Percentiles rank a stretch among this genome's conserved stretches.
Conservation (phyloP, 208 protist genomes). For the Wallacemonas sp. region DNA sequence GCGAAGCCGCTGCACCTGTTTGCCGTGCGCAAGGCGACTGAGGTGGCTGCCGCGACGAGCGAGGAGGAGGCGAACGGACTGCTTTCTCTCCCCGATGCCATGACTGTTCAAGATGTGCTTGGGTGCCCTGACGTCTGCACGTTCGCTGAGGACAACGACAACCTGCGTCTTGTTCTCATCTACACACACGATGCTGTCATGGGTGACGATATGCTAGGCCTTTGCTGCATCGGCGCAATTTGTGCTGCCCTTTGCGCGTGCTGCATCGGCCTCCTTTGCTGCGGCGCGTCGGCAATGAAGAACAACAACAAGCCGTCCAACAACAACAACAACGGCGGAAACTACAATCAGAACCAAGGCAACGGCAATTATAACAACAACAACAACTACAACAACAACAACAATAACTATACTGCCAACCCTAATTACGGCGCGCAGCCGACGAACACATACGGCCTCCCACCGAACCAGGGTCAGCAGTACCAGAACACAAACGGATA, state of each 20-base stretch:
- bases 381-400: neutral
- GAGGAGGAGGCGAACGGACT: constrained; percentile 9
- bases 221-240: neutral
- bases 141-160: neutral
- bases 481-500: too few relatives aligned
- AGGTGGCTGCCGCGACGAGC: neutral
- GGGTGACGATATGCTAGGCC: constrained; percentile 2
- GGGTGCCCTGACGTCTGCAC: neutral
- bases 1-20: constrained; percentile 9
- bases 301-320: neutral
- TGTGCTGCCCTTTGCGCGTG: neutral
- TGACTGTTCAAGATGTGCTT: neutral
- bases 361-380: constrained; percentile 1
- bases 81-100: neutral
- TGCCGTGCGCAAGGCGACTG: neutral
- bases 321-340: neutral
- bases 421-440: neutral
- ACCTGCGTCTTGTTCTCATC: neutral
- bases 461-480: neutral
- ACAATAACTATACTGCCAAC: constrained; percentile 4
- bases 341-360: neutral
- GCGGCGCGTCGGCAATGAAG: neutral
- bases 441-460: neutral
- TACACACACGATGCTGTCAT: neutral
- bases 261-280: constrained; percentile 6